These are phyloP conservation scores for Saraca asoca DNA, from an alignment of 331 rosid genomes.

Conservation along the genomic window DNA sequence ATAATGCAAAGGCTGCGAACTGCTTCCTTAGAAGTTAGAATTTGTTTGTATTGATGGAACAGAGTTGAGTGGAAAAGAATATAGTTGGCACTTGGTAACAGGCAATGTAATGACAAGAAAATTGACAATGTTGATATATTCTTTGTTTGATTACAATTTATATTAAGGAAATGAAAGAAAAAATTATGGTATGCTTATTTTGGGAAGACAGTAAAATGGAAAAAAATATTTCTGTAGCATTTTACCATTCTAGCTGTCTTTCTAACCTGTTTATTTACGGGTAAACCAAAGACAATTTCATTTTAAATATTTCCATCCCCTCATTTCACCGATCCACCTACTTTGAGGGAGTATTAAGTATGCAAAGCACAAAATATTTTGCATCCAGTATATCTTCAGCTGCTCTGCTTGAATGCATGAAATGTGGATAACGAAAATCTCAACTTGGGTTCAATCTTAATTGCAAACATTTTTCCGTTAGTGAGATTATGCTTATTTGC, in stretches of 20 bases:
- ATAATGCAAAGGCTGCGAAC: neutral
- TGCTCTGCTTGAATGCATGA: neutral
- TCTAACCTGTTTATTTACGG: neutral
- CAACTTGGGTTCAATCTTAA: constrained; percentile 23
- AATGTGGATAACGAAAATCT: neutral
- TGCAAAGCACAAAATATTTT: constrained; percentile 23
- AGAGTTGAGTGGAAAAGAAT: neutral
- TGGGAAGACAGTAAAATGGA: neutral
- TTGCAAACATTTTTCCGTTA: constrained; percentile 18
- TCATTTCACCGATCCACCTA: neutral
- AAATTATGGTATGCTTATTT: neutral
- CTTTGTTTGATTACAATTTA: neutral
- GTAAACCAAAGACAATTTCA: neutral
- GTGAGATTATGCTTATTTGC: constrained; percentile 37
- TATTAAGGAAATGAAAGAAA: neutral
- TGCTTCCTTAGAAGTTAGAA: neutral
- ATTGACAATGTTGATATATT: neutral
- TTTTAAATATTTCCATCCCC: neutral
- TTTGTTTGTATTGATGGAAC: neutral
- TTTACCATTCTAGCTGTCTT: neutral
- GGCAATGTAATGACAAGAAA: neutral
- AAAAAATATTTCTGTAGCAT: neutral
- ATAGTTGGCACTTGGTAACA: neutral
- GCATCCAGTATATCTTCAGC: constrained; percentile 9
- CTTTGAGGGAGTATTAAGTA: neutral